Evolutionary conservation across 345 rosid species (phyloP).

Genomic region (Bruguiera gymnorhiza): DNA sequence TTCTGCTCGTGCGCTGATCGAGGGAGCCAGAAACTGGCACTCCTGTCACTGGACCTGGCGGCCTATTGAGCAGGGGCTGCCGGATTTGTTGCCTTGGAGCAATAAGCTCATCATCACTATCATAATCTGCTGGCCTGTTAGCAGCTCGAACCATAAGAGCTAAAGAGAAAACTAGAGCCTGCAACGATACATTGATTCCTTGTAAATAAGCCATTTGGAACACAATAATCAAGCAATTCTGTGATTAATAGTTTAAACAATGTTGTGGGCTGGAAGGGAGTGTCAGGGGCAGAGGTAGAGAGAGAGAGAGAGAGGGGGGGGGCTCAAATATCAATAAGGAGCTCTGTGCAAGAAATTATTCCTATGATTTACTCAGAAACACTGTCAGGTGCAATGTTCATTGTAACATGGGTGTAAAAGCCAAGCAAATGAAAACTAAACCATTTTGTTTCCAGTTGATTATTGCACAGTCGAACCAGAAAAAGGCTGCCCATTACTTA

Average conservation of each 20-base stretch:
- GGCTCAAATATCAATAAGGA: no score
- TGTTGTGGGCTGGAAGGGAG: no score
- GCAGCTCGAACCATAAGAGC: constrained; percentile 78
- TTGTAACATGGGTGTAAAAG: no score
- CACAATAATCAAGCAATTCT: no score
- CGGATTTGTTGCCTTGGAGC: constrained; percentile 74
- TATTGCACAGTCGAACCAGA: no score
- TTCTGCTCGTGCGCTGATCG: constrained; percentile 90
- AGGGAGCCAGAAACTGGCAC: constrained; percentile 74
- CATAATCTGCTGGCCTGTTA: constrained; percentile 77
- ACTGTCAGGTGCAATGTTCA: no score
- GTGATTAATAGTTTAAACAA: no score
- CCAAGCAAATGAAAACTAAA: no score
- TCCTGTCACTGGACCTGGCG: constrained; percentile 68
- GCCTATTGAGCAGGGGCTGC: constrained; percentile 78
- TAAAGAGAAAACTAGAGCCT: constrained; percentile 85
- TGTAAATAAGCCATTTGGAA: not conserved
- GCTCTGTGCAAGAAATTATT: no score
- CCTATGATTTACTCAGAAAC: no score
- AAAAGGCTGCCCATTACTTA: no score
- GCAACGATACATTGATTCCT: constrained; percentile 24
- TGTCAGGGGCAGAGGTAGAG: not conserved
- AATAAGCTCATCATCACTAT: constrained; percentile 88
- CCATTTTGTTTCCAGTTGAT: no score
- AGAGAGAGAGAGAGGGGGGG: not conserved